A percentile compares a stretch with the other conserved stretches of the same genome.
phyloP scores from a whole-genome alignment of 2,329 filamentous ascomycete genomes.

The Cytospora mali region DNA sequence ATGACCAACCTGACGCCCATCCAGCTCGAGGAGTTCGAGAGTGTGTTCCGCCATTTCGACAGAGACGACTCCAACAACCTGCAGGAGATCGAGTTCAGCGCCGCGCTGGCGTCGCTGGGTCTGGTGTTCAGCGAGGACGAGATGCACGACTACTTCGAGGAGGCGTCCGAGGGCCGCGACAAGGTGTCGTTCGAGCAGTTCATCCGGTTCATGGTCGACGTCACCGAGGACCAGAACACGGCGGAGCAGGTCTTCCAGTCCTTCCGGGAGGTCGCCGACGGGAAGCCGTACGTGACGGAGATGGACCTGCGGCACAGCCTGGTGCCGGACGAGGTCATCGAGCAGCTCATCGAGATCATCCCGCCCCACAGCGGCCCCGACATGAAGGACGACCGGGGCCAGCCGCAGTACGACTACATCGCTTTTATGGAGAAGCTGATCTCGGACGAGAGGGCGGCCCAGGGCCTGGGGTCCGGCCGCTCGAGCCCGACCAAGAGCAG shows the following conservation, averaged over 20 bases:
- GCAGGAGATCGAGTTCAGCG: constrained; percentile 93
- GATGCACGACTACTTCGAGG: constrained; percentile 93
- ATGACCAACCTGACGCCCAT: constrained; percentile 99
- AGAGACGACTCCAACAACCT: constrained; percentile 88
- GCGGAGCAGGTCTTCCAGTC: constrained; percentile 98
- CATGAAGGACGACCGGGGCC: constrained; percentile 78
- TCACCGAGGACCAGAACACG: constrained; percentile 98
- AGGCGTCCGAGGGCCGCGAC: constrained; percentile 77
- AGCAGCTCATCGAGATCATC: constrained; percentile 86
- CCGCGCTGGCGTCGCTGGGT: constrained; percentile 90
- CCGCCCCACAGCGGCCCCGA: constrained; percentile 83
- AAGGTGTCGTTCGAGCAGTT: constrained; percentile 97
- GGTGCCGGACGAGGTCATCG: constrained; percentile 95
- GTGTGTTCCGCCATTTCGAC: constrained; percentile 97
- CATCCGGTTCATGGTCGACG: constrained; percentile 98
- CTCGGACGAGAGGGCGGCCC: constrained; percentile 38
- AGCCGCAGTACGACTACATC: constrained; percentile 94
- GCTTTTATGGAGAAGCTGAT: constrained; percentile 93
- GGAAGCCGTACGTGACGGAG: constrained; percentile 98
- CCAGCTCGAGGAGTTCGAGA: constrained; percentile 97
- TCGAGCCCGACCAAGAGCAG: constrained; percentile 27
- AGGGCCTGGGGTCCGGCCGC: constrained; percentile 20
- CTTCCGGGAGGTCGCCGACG: constrained; percentile 95
- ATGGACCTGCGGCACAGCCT: constrained; percentile 93
- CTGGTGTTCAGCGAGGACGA: constrained; percentile 96